These are phyloP conservation scores for Rauvolfia tetraphylla DNA, from an alignment of 257 asterid genomes.

Conservation along the genomic window DNA sequence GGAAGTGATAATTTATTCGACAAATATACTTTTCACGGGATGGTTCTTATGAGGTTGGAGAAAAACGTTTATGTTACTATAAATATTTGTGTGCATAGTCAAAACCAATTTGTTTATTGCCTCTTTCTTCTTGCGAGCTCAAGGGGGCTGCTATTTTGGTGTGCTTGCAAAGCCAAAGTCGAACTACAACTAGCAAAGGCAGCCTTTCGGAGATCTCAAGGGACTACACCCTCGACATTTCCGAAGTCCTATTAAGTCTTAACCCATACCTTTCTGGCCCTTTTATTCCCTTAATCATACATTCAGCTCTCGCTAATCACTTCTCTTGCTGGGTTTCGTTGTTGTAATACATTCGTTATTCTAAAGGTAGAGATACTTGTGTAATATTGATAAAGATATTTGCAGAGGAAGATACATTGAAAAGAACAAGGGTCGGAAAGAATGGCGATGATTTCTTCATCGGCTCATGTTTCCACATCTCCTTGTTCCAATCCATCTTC, in stretches of 20 bases:
- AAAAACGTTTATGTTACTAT: too few species aligned
- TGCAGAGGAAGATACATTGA: background rate
- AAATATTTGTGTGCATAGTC: background rate
- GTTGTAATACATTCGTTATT: background rate
- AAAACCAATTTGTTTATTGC: background rate
- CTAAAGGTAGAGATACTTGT: constrained; percentile 9
- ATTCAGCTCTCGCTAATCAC: background rate
- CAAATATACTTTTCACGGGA: too few species aligned
- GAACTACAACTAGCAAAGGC: constrained; percentile 16
- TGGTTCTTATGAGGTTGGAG: too few species aligned
- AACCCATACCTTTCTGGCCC: background rate
- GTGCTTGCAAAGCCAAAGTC: constrained; percentile 5
- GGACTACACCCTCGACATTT: constrained; percentile 55
- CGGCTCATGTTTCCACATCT: constrained; percentile 49
- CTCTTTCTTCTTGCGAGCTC: background rate
- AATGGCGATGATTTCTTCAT: constrained; percentile 62
- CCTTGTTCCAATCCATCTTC: constrained; percentile 43
- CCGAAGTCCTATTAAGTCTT: constrained; percentile 32
- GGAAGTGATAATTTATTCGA: too few species aligned
- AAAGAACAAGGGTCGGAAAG: background rate
- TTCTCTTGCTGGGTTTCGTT: background rate
- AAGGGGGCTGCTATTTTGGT: constrained; percentile 1
- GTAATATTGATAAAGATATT: background rate
- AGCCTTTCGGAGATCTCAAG: constrained; percentile 92
- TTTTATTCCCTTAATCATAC: background rate